Percentiles rank a stretch among this genome's conserved stretches.
These are phyloP conservation scores for Phialophora chinensis DNA, from an alignment of 2,329 filamentous ascomycete genomes.

Conservation along the genomic window DNA sequence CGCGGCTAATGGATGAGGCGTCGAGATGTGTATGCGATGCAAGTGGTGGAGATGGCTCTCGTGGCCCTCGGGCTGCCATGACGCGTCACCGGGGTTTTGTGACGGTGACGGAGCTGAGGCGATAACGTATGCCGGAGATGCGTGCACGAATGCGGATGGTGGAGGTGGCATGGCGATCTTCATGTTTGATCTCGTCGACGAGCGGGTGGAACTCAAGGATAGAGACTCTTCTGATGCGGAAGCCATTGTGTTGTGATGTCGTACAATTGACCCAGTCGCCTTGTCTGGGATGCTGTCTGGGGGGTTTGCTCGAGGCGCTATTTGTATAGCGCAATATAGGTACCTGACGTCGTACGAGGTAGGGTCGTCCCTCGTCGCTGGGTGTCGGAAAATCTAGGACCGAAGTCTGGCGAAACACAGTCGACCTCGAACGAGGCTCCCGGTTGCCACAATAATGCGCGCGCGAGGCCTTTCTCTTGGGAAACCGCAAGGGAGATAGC, in stretches of 20 bases:
- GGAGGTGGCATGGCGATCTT: conserved; percentile 26
- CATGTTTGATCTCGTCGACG: conserved; percentile 27
- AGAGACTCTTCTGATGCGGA: conserved; percentile 13
- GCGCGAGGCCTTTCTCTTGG: background rate
- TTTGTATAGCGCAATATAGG: background rate
- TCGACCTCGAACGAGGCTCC: background rate
- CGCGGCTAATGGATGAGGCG: conserved; percentile 28
- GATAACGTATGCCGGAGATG: conserved; percentile 22
- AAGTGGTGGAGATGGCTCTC: conserved; percentile 8
- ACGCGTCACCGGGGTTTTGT: conserved; percentile 21
- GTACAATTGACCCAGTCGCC: background rate
- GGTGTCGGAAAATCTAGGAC: conserved; percentile 9
- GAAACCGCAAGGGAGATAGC: background rate
- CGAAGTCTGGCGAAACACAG: background rate
- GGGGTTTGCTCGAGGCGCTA: background rate
- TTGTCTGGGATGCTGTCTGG: background rate
- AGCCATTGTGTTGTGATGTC: background rate
- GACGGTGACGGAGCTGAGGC: conserved; percentile 23
- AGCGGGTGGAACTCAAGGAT: conserved; percentile 16
- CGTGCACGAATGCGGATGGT: conserved; percentile 21
- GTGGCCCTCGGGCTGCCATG: conserved; percentile 7
- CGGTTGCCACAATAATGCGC: background rate
- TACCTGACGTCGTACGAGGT: background rate
- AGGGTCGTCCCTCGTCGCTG: background rate
- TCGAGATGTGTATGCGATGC: conserved; percentile 31